Evolutionary conservation across 805 yeast species (phyloP), one percentile per base, ranked within the genome.

Genomic region (Blastobotrys chiropterorum): DNA sequence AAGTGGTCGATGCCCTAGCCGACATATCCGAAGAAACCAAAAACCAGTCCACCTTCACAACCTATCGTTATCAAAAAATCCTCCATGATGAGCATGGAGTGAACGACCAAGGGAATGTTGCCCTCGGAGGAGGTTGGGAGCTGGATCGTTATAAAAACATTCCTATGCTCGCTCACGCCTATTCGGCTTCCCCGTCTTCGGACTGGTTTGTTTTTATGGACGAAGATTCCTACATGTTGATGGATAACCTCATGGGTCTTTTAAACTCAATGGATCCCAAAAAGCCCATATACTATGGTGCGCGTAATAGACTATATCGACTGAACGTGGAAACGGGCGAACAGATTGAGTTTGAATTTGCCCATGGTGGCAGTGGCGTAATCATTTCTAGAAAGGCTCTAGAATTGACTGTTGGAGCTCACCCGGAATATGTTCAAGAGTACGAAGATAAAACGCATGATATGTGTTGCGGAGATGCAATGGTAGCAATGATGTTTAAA

Each of bases 301-400:
- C 61, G 3, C 59, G 56, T 1, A n/a, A 5, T 15, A 31, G 38
- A 3, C 38, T 16, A 14, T 16, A 44, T 22, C 39, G 38, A n/a
- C 17, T 11, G 8, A 26, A 26, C 34, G 34, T 11, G 5, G 5
- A 6, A 5, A 26, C 34, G 5, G 34, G 34, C 34, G 62, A 65
- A 16, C 46, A 54, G 39, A 51, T 40, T 11, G 56, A 48, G 40
- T 56, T 53, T 38, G 26, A 49, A 26, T 70, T 69, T 54, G 72
- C 71, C 13, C 72, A 70, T 51, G 74, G 74, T n/a, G 74, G 72
- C 4, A 57, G 68, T 0, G 73, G 72, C 6, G 65, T 68, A 3
- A 61, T 67, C 1, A 49, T 69, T 16, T 66, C 71, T 6, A 57
- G 59, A 2, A 67, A 63, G 2, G 64, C 71, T 3, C 56, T 68